Conservation (phyloP, 2,329 filamentous ascomycete species). For the Periconia sp. region DNA sequence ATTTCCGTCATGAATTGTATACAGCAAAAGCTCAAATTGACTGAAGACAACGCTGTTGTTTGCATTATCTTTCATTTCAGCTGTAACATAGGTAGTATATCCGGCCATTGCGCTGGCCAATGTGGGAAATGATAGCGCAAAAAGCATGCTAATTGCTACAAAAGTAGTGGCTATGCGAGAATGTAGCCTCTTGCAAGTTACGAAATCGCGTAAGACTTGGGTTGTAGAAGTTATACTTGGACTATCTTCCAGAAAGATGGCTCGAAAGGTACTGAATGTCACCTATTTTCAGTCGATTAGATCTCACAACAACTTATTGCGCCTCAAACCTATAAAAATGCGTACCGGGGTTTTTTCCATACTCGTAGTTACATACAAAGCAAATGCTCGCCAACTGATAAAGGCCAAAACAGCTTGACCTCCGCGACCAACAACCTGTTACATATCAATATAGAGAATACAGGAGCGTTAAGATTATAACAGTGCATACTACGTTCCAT, state of each 20-base stretch:
- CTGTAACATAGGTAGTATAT: constrained; percentile 13
- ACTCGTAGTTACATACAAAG: background rate
- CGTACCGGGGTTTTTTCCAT: background rate
- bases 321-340: background rate
- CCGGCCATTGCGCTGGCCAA: constrained; percentile 21
- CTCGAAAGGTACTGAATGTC: background rate
- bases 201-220: background rate
- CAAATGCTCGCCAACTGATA: background rate
- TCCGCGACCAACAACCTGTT: background rate
- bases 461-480: background rate
- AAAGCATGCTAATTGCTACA: constrained; percentile 16
- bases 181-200: background rate
- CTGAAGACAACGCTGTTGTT: background rate
- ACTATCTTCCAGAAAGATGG: background rate
- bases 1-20: background rate
- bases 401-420: background rate
- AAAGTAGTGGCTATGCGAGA: constrained; percentile 1
- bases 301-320: background rate
- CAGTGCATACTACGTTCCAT: constrained; percentile 22
- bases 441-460: background rate
- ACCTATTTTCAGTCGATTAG: background rate
- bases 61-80: constrained; percentile 5
- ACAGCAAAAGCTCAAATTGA: background rate
- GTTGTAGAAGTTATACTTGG: background rate
- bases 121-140: constrained; percentile 16